These are phyloP conservation scores for Agrocybe chaxingu DNA, from an alignment of 768 basidiomycete genomes.

Conservation along the genomic window DNA sequence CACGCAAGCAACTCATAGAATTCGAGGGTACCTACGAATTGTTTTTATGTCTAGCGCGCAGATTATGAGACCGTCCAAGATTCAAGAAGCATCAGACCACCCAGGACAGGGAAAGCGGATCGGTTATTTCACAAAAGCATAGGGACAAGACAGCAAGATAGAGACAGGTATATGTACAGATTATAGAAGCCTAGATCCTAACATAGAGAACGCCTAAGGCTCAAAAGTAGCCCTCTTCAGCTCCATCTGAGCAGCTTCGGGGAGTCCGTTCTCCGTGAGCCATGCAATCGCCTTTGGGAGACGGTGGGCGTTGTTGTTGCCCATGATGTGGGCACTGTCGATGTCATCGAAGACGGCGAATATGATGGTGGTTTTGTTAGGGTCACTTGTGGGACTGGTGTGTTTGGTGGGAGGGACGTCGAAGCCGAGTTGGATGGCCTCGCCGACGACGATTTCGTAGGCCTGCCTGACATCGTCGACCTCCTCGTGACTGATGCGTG, in stretches of 20 bases:
- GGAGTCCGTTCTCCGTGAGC: too few species aligned
- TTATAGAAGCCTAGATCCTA: not conserved
- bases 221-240: not conserved
- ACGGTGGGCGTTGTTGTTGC: too few species aligned
- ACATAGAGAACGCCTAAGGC: not conserved
- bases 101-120: too few species aligned
- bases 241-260: not conserved
- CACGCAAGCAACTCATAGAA: too few species aligned
- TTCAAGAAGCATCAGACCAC: too few species aligned
- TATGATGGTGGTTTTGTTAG: not conserved
- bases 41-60: too few species aligned
- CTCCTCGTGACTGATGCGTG: not conserved
- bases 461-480: constrained; percentile 1
- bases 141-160: too few species aligned
- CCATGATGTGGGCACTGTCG: not conserved
- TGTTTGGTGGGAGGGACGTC: not conserved
- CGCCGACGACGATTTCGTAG: constrained; percentile 1
- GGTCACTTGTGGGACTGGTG: not conserved
- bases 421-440: not conserved
- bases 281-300: too few species aligned
- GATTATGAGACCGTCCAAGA: too few species aligned
- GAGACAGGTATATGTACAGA: not conserved
- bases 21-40: too few species aligned
- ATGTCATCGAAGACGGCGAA: constrained; percentile 1
- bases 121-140: too few species aligned